Percentiles rank a stretch among this genome's conserved stretches.
Evolutionary conservation across 495 filamentous ascomycete species (phyloP).

Genomic region (Hyphodiscus hymeniophilus): DNA sequence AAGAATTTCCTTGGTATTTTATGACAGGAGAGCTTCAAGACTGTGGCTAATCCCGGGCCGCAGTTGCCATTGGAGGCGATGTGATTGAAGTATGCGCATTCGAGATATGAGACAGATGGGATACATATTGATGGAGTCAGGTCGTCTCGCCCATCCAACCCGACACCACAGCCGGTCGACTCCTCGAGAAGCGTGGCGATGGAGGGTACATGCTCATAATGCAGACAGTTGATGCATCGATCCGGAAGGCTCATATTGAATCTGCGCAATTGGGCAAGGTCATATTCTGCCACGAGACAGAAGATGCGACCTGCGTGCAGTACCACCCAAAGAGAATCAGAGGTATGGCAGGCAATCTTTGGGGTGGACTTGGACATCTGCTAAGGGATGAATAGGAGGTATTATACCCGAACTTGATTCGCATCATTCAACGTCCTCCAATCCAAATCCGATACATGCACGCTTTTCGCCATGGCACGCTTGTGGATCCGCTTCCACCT

Average conservation of each 20-base stretch:
- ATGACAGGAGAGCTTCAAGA: too few species aligned
- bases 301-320: slow-evolving; percentile 14
- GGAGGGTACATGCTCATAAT: slow-evolving; percentile 21
- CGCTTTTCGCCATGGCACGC: slow-evolving; percentile 16
- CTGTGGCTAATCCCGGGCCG: too few species aligned
- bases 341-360: too few species aligned
- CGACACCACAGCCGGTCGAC: slow-evolving; percentile 9
- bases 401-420: slow-evolving; percentile 21
- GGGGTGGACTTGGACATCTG: too few species aligned
- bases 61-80: slow-evolving; percentile 19
- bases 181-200: slow-evolving; percentile 13
- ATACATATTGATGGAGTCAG: neutral
- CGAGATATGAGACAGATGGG: too few species aligned
- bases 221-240: slow-evolving; percentile 9
- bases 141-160: slow-evolving; percentile 11
- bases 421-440: neutral
- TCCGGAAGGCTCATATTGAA: slow-evolving; percentile 9
- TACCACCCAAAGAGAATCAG: slow-evolving; percentile 21
- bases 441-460: slow-evolving; percentile 3
- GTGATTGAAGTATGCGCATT: slow-evolving; percentile 12
- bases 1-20: slow-evolving; percentile 17
- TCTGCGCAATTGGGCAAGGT: slow-evolving; percentile 3
- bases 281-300: slow-evolving; percentile 13
- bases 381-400: too few species aligned
- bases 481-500: neutral